Base-by-base conservation (phyloP, 306 rosid species). In the Cucumis hystrix region DNA sequence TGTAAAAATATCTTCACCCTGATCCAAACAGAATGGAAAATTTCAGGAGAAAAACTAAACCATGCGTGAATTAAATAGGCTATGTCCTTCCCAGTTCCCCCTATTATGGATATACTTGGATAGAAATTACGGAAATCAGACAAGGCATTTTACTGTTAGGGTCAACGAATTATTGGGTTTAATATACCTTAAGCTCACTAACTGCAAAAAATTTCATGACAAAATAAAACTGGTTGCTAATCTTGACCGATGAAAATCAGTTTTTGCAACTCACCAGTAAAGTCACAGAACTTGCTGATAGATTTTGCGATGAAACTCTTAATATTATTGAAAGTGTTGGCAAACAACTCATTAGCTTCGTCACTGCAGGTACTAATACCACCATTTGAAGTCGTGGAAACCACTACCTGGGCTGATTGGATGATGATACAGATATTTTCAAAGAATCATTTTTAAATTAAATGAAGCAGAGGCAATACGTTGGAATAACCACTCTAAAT, bases 321-420 rank as follows among this genome's bases (percentile, higher is more conserved):
- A 54, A 83, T 87, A 78, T 82, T 79, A 78, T 82, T 66, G 39
- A 87, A 87, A 79, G 89, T 87, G 74, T 78, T 83, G 82, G 62
- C 80, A 76, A 87, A 87, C 58, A 87, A 83, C 78, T 83, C 88
- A 78, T 87, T 88, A 30, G 82, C 76, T 79, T 83, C 87, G 58
- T 87, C 87, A 78, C 56, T 75, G 64, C 76, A 16, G 58, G 82
- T 54, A 79, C 16, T 41, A 20, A 43, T 67, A 61, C 51, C 76
- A 59, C 43, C 70, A 56, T 47, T 73, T 12, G 73, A 54, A 65
- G 75, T 75, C 35, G 64, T 82, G 10, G 20, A 77, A 79, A 75
- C 78, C 66, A 78, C 77, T 76, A 78, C 79, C 73, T 71, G 39
- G 61, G 56, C 91, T 87, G 81, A n/a, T 64, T 71, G 41, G 41